Evolutionary conservation across 2,329 filamentous ascomycete species (phyloP), one percentile per base, ranked within the genome.

Genomic region (Xenoacremonium recifei): DNA sequence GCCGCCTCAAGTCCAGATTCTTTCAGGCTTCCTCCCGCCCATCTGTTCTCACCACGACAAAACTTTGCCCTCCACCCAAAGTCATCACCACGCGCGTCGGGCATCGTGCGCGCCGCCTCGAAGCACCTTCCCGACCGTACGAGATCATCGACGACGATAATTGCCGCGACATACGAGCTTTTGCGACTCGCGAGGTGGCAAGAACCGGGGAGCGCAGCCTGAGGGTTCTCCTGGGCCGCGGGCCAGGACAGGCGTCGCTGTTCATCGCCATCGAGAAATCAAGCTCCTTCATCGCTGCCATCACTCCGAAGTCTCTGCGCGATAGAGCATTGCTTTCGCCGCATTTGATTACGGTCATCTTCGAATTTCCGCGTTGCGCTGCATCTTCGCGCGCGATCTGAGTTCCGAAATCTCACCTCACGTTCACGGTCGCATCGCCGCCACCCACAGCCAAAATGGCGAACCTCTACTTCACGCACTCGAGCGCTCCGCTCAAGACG

Each of bases 401-500:
- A 54, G 44, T 46, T 48, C 41, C 41, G 17, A 15, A 37, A 45
- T 39, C 41, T 59, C 58, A 40, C 49, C 41, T 49, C 48, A 50
- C 45, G 45, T 57, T 53, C 44, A 53, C 50, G 40, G 41, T 51
- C 45, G 42, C 51, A 49, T 38, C 46, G 50, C 42, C 48, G 51
- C n/a, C n/a, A n/a, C 42, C 61, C 65, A 65, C 71, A 62, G 66
- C 65, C 71, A 88, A 62, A 63, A 96, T 99, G 93, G 81, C 92
- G 74, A 95, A 95, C 72, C 84, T 92, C 56, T 85, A 85, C 66
- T 96, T 96, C 64, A 79, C 86, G 63, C 89, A 90, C 71, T 96
- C 89, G 67, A 91, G 87, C 80, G 91, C 88, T 81, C 91, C 91
- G 69, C 80, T 97, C 80, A 92, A 93, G 77, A 95, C 87, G 55